phyloP scores from a whole-genome alignment of 345 rosid genomes.

The rapeseed (Brassica napus) region DNA sequence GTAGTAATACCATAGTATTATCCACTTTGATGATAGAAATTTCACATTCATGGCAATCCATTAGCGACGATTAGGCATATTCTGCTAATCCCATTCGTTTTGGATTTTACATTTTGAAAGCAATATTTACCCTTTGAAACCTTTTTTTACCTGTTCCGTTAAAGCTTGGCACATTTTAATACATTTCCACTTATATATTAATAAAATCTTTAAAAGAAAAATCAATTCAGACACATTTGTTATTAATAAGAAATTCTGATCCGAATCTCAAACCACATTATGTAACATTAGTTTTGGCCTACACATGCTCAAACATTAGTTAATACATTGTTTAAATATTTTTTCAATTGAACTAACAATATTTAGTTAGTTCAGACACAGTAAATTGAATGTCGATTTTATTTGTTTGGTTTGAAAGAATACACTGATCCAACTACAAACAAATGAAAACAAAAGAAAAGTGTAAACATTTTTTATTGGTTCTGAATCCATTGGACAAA shows the following conservation, averaged over 20 bases:
- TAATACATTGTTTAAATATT: not conserved
- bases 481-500: not conserved
- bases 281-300: not conserved
- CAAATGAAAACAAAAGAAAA: not conserved
- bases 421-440: not conserved
- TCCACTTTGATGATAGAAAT: not conserved
- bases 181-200: not conserved
- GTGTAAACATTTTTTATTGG: not conserved
- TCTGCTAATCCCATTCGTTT: not conserved
- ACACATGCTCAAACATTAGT: not conserved
- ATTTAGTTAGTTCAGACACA: not conserved
- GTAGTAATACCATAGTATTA: not conserved
- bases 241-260: not conserved
- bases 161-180: not conserved
- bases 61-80: not conserved
- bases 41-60: not conserved
- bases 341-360: not conserved
- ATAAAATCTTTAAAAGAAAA: too few species aligned
- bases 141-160: not conserved
- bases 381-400: not conserved
- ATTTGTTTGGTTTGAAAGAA: not conserved
- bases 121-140: not conserved
- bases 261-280: not conserved
- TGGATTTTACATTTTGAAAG: not conserved
- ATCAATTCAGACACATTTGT: not conserved